These are phyloP conservation scores for Spergularia marina DNA, from an alignment of 148 eudicot species.

Conservation along the genomic window DNA sequence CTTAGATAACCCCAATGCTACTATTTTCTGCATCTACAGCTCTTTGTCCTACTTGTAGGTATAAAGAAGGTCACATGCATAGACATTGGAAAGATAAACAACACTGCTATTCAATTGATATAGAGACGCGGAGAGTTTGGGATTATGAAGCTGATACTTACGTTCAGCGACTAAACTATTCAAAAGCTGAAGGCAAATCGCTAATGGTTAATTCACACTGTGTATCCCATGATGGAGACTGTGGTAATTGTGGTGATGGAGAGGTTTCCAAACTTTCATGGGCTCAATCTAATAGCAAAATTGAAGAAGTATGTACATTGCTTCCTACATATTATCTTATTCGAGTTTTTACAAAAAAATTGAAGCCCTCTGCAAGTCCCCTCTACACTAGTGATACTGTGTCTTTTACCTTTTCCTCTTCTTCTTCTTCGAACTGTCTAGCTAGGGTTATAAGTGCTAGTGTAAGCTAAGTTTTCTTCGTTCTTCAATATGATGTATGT, in stretches of 20 bases:
- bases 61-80: constrained; percentile 78
- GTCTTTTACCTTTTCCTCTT: neutral
- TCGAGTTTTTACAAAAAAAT: neutral
- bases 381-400: neutral
- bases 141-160: constrained; percentile 90
- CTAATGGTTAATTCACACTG: constrained; percentile 39
- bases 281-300: constrained; percentile 79
- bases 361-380: neutral
- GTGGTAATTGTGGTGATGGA: constrained; percentile 56
- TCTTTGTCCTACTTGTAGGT: constrained; percentile 40
- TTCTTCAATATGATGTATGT: neutral
- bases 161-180: constrained; percentile 89
- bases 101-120: constrained; percentile 85
- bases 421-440: neutral
- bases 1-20: neutral
- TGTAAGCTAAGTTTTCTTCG: neutral
- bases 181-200: constrained; percentile 78
- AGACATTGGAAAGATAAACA: constrained; percentile 77
- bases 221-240: constrained; percentile 57
- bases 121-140: constrained; percentile 92
- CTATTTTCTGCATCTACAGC: constrained; percentile 7
- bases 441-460: neutral
- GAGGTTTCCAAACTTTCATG: constrained; percentile 70
- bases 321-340: neutral
- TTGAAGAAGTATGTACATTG: constrained; percentile 43